These are phyloP conservation scores for Mortierella sp. DNA, from an alignment of 371 early-diverging fungal genomes.

Conservation along the genomic window DNA sequence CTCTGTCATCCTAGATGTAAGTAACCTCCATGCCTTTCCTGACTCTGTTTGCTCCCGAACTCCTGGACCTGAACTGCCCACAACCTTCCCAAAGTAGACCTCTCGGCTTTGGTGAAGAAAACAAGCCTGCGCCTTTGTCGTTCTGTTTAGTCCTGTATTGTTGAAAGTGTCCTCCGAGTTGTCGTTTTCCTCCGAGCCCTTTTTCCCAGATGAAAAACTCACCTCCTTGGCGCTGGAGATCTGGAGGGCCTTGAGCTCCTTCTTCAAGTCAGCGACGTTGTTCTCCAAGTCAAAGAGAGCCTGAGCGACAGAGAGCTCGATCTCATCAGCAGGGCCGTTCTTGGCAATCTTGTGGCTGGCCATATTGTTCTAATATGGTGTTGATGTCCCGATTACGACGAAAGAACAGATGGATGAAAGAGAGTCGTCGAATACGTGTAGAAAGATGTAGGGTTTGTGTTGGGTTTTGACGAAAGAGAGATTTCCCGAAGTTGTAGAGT, in stretches of 20 bases:
- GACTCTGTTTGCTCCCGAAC: background rate
- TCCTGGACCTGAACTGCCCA: background rate
- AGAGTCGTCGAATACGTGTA: no score
- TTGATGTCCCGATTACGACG: no score
- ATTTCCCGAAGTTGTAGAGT: no score
- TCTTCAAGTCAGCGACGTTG: slow-evolving; percentile 95
- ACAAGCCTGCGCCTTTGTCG: background rate
- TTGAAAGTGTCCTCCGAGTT: no score
- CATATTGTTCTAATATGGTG: no score
- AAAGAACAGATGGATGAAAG: no score
- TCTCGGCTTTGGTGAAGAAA: background rate
- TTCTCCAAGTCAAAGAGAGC: slow-evolving; percentile 96
- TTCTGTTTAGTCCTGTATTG: background rate
- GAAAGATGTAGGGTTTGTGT: no score
- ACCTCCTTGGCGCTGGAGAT: slow-evolving; percentile 97
- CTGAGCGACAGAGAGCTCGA: slow-evolving; percentile 96
- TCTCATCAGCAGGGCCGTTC: slow-evolving; percentile 89
- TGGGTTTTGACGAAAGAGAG: no score
- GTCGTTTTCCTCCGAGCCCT: no score
- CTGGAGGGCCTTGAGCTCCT: slow-evolving; percentile 93
- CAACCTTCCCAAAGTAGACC: background rate
- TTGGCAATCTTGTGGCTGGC: slow-evolving; percentile 80
- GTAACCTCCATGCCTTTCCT: background rate
- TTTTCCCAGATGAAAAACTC: slow-evolving; percentile 54
- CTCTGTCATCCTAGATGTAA: background rate